Evolutionary conservation across 2,329 filamentous ascomycete genomes (phyloP), one percentile per base, ranked within the genome.

Genomic region (Corinectria fuckeliana): DNA sequence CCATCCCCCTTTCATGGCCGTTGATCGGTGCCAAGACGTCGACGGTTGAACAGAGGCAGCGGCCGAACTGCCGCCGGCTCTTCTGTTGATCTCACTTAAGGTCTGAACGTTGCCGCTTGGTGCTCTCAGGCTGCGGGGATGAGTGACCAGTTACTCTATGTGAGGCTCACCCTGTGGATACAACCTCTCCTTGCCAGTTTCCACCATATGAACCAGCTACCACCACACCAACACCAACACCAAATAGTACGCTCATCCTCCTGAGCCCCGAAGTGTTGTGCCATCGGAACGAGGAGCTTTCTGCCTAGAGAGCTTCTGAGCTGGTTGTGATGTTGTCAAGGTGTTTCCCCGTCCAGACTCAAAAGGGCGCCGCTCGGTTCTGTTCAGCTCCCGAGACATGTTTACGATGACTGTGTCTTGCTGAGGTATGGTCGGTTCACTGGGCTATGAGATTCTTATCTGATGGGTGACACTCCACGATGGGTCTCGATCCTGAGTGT

Each of bases 331-430:
- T 30, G 23, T 47, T 21, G 38, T 39, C 39, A 42, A 30, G 10
- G 14, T 50, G 36, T 13, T n/a, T 13, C 23, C 23, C 50, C 16
- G 18, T 23, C 13, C 13, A 45, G 44, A 49, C 23, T 34, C 39
- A 45, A 44, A 51, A 26, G 30, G 14, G 45, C 42, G 21, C 44
- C 45, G 44, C 51, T 42, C 45, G 45, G 44, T 18, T 41, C 42
- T 26, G 49, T 16, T 54, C 38, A 26, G 21, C 18, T 45, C 18
- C 56, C 50, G 50, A 59, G 50, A 59, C 50, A 39, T 28, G 23
- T 21, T 44, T 38, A 23, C n/a, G 6, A 26, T 25, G n/a, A 39
- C 32, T 13, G n/a, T 30, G 25, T 30, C 18, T 23, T 48, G 41
- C 32, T 39, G 39, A 21, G 23, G 13, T 9, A 14, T 23, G n/a